Base-by-base conservation (phyloP, 768 basidiomycete species). In the Scleroderma citrinum region DNA sequence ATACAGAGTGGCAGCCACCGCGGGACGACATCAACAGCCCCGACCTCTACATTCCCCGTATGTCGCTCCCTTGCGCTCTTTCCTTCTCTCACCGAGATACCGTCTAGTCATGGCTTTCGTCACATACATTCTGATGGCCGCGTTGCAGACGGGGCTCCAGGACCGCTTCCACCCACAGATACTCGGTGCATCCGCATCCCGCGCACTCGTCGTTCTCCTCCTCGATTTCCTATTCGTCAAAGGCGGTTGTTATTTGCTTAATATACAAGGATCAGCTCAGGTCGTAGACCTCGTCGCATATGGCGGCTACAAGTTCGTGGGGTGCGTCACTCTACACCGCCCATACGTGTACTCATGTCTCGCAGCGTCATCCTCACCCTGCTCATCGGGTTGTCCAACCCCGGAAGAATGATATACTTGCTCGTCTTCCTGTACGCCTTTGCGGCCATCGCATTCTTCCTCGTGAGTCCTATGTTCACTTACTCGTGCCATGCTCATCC, bases 271-370 rank as follows among this genome's bases (percentile, higher is more conserved):
- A 3, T 68, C 75, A 7, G 75, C 72, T 21, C 85, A 88, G 40
- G 77, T 89, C 20, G 76, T 87, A 5, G 92, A 96, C 61, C 68
- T 98, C 42, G 69, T 96, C 26, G 89, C 94, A 0, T 98, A 97
- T 62, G 88, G 86, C 5, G 95, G 96, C 0, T 98, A 98, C 71
- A 98, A 99, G 63, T 98, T 99, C 59, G 90, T 97, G 24, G 95
- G 92, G 92, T 92, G 55, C 24, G 17, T 19, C 8, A 8, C 5
- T 10, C n/a, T 19, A 14, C 40, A 13, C 43, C 21, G 7, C 10
- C 30, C 17, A 30, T 70, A 32, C 17, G 16, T 29, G 13, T 19
- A 16, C 42, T 24, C 16, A 45, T 30, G 30, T 13, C 26, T n/a
- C n/a, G 7, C 52, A 94, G 93, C 2, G 90, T 97, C 35, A 94